A percentile compares a stretch with the other conserved stretches of the same genome.
Conservation (phyloP, 108 stramenopile species). For the Skeletonema marinoi region DNA sequence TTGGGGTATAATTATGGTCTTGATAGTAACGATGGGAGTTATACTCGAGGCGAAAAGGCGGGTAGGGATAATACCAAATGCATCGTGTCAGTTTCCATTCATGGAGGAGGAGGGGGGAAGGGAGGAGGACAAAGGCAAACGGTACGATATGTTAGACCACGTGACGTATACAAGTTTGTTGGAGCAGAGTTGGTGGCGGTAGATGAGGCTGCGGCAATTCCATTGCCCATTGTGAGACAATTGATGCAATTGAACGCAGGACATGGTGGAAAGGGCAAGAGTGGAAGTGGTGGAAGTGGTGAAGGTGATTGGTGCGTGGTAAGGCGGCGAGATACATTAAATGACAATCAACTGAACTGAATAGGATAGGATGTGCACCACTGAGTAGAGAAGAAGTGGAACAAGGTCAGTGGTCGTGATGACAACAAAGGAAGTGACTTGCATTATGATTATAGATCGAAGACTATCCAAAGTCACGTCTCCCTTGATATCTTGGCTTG, state of each 20-base stretch:
- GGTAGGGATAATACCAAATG: constrained; percentile 87
- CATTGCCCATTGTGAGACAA: constrained; percentile 91
- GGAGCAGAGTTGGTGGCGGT: constrained; percentile 97
- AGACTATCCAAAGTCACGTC: no score
- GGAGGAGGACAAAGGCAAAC: constrained; percentile 72
- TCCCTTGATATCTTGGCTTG: no score
- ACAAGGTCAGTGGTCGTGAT: no score
- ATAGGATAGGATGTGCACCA: no score
- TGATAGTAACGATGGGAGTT: constrained; percentile 3
- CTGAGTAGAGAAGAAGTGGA: no score
- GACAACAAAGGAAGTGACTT: no score
- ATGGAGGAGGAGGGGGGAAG: constrained; percentile 54
- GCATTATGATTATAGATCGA: no score
- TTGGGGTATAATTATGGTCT: constrained; percentile 73
- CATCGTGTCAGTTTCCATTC: constrained; percentile 86
- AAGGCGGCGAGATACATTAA: no score
- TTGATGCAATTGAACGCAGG: constrained; percentile 69
- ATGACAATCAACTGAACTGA: no score
- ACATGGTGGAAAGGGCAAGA: constrained; percentile 49
- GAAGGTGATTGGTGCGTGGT: no score
- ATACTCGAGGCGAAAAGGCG: constrained; percentile 46
- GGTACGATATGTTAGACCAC: constrained; percentile 89
- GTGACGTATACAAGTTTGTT: constrained; percentile 88
- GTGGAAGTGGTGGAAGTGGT: constrained; percentile 36
- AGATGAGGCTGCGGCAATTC: constrained; percentile 99